These are phyloP conservation scores for Phaeosphaeria sp. DNA, from an alignment of 2,329 filamentous ascomycete genomes.

Conservation along the genomic window DNA sequence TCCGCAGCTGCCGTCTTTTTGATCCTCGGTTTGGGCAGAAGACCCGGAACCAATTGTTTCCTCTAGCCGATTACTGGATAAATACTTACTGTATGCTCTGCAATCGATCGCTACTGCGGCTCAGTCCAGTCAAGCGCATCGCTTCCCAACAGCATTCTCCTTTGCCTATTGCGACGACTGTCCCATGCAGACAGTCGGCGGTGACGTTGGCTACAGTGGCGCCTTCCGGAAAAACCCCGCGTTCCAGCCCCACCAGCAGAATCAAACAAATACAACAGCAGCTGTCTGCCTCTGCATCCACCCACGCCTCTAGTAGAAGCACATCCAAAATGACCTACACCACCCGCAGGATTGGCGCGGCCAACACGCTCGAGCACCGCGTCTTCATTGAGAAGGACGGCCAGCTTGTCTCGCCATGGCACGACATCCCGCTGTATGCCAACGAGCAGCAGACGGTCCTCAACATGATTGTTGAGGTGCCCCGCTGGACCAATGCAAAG, in stretches of 20 bases:
- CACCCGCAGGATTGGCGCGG: slow-evolving; percentile 84
- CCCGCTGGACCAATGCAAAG: slow-evolving; percentile 99
- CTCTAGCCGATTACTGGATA: slow-evolving; percentile 23
- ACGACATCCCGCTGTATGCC: slow-evolving; percentile 98
- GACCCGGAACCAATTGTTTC: slow-evolving; percentile 20
- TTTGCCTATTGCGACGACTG: slow-evolving; percentile 30
- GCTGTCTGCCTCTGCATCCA: slow-evolving; percentile 47
- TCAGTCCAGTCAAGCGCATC: slow-evolving; percentile 28
- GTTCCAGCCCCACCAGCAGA: slow-evolving; percentile 48
- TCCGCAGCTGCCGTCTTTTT: slow-evolving; percentile 12
- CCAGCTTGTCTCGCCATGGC: slow-evolving; percentile 90
- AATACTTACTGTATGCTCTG: slow-evolving; percentile 31
- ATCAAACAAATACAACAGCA: slow-evolving; percentile 50
- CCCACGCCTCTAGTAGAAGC: slow-evolving; percentile 43
- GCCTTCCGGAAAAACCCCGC: slow-evolving; percentile 41
- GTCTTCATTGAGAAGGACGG: slow-evolving; percentile 99
- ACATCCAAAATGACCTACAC: slow-evolving; percentile 68
- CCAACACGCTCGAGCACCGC: slow-evolving; percentile 95
- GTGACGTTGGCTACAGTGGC: slow-evolving; percentile 50
- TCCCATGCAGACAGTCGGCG: slow-evolving; percentile 43
- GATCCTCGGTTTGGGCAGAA: slow-evolving; percentile 34
- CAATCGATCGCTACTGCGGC: slow-evolving; percentile 27
- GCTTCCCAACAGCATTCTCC: slow-evolving; percentile 21
- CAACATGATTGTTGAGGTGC: slow-evolving; percentile 99
- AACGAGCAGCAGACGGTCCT: slow-evolving; percentile 94